Base-by-base conservation (phyloP, 441 rosid species). In the Melianthus villosus region DNA sequence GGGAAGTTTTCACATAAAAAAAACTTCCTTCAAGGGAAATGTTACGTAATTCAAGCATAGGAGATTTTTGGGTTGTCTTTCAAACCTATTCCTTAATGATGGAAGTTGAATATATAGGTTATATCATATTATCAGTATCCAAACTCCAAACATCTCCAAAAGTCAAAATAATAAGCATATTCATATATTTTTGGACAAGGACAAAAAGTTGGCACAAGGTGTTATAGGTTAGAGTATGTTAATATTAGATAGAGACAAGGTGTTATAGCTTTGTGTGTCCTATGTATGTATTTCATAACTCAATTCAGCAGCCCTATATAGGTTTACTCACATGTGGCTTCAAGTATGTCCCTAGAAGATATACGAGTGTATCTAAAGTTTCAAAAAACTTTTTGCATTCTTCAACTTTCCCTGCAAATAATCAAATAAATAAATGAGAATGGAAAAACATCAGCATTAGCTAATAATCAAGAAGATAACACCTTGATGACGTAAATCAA, bases 321-420 rank as follows among this genome's bases (percentile, higher is more conserved):
- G 44, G 16, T 28, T 36, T 17, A 40, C 94, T 77, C 64, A 89
- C 98, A 71, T 75, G 80, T 51, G 96, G 96, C 62, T 84, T 89
- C 52, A 79, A 45, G 62, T 75, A 89, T 34, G 93, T 89, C 64
- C 82, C 98, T 68, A 78, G 94, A 28, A 84, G 56, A 51, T 89
- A 89, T 11, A 67, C 86, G 40, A 76, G 81, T 62, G 79, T 73
- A 60, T 84, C 79, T 30, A 89, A 51, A 4, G 64, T 62, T 51
- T 61, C 63, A 16, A 76, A 75, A 72, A 63, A 81, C 19, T 34
- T 46, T 60, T 71, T 81, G 54, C 87, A 75, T 22, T 77, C 92
- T 45, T 77, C 79, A 50, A 62, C 45, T 46, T 64, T 75, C 48
- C 94, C 96, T 89, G 84, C 51, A 59, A 4, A 62, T 6, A 38